Percentiles rank a stretch among this genome's conserved stretches.
Conservation (phyloP, 192 early-diverging fungal genomes). For the Backusella westeae region DNA sequence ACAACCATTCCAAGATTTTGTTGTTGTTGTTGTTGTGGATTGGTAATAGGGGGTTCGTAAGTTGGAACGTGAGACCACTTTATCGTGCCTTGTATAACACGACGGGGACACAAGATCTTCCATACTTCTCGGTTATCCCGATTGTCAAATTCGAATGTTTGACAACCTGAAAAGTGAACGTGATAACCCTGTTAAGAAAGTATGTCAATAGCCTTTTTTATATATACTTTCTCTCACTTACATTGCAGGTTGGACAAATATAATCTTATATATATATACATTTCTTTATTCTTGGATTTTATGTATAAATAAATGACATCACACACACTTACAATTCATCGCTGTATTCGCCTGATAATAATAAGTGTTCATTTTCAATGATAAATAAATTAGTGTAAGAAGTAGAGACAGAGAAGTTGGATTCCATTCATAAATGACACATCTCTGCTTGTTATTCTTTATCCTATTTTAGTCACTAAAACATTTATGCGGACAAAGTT, state of each 20-base stretch:
- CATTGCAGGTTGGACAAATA: neutral
- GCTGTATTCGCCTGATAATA: neutral
- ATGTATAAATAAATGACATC: neutral
- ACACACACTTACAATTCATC: neutral
- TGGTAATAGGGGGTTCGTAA: neutral
- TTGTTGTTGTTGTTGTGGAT: neutral
- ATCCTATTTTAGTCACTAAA: neutral
- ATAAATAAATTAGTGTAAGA: neutral
- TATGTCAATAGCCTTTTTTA: neutral
- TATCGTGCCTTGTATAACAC: neutral
- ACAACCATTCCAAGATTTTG: neutral
- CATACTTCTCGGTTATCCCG: neutral
- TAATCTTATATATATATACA: neutral
- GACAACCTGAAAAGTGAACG: neutral
- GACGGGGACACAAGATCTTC: neutral
- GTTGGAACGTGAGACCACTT: neutral
- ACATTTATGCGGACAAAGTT: neutral
- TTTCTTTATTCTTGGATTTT: neutral
- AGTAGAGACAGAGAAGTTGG: neutral
- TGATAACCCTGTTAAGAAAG: neutral
- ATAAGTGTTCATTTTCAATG: neutral
- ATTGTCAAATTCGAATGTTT: conserved; percentile 4
- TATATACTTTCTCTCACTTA: neutral
- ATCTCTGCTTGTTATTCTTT: neutral
- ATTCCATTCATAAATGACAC: neutral